Base-by-base conservation (phyloP, 2,329 filamentous ascomycete genomes). In the Diaporthe sp. region DNA sequence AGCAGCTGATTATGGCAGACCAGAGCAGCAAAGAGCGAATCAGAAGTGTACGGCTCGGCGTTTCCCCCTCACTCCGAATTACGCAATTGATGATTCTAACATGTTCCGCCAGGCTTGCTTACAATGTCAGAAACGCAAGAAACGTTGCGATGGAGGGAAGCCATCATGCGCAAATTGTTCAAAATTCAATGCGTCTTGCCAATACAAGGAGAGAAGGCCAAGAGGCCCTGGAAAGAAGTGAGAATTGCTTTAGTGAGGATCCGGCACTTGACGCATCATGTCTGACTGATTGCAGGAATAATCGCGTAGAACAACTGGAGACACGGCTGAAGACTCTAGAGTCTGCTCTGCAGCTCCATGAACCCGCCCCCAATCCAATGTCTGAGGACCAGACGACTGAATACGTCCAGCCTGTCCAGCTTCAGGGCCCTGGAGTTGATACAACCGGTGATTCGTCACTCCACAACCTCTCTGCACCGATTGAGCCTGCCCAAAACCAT, bases 151-250 rank as follows among this genome's bases (percentile, higher is more conserved):
- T 37, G 61, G 61, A 25, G 58, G 4, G n/a, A 66, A 35, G 7
- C 27, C 61, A 25, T 17, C 61, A 50, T 66, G 42, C 22, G 61
- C 27, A 50, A 50, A 66, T 51, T 66, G 61, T 51, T 13, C 30
- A 17, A 66, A 66, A 19, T n/a, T 0, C 12, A 50, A 66, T 9
- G 61, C 6, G 1, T 6, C 42, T 19, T 66, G 61, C 22, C 10
- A 35, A 2, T 66, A 35, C 19, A 35, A 12, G 6, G 61, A 66
- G 9, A n/a, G 61, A 7, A 37, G 30, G 19, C 22, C 27, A 5
- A 50, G 61, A 10, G 61, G 61, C 4, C 61, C 61, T 9, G 61
- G 61, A 6, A 66, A 66, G 27, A 66, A 66, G 61, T 65, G 6
- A 9, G 61, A 3, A n/a, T 32, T 1, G 9, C 0, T 44, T 10